These are phyloP conservation scores for Earliella scabrosa DNA, from an alignment of 1,284 basidiomycete genomes.

Conservation along the genomic window DNA sequence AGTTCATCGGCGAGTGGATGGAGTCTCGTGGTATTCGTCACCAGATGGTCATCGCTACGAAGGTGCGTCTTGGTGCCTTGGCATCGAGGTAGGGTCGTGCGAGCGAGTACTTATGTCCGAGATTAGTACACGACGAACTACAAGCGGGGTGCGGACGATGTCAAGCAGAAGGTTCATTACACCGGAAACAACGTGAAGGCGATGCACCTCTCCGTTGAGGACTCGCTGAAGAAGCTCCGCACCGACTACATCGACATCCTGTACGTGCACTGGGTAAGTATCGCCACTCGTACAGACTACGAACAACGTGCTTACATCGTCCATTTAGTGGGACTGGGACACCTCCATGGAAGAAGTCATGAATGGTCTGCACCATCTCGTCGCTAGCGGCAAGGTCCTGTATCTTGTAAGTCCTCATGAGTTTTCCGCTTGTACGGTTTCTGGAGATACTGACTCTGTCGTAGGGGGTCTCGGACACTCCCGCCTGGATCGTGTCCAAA, in stretches of 20 bases:
- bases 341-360: slow-evolving; percentile 52
- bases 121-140: too few species aligned
- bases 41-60: slow-evolving; percentile 48
- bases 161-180: too few species aligned
- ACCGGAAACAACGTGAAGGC: slow-evolving; percentile 44
- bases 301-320: background rate
- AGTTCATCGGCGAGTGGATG: slow-evolving; percentile 51
- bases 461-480: slow-evolving; percentile 36
- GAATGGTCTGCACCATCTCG: slow-evolving; percentile 48
- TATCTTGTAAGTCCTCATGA: background rate
- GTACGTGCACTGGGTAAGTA: slow-evolving; percentile 32
- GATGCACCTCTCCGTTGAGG: slow-evolving; percentile 37
- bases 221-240: slow-evolving; percentile 47
- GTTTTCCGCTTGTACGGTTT: too few species aligned
- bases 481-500: slow-evolving; percentile 34
- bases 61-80: slow-evolving; percentile 36
- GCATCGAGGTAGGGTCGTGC: background rate
- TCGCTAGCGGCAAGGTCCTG: slow-evolving; percentile 32
- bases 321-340: slow-evolving; percentile 43
- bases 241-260: slow-evolving; percentile 50
- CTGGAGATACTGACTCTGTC: too few species aligned
- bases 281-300: background rate
- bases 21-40: slow-evolving; percentile 42
- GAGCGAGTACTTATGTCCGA: too few species aligned
- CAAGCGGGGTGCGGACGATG: too few species aligned